phyloP scores from a whole-genome alignment of 352 stramenopile genomes.

The Phytophthora crassamura region DNA sequence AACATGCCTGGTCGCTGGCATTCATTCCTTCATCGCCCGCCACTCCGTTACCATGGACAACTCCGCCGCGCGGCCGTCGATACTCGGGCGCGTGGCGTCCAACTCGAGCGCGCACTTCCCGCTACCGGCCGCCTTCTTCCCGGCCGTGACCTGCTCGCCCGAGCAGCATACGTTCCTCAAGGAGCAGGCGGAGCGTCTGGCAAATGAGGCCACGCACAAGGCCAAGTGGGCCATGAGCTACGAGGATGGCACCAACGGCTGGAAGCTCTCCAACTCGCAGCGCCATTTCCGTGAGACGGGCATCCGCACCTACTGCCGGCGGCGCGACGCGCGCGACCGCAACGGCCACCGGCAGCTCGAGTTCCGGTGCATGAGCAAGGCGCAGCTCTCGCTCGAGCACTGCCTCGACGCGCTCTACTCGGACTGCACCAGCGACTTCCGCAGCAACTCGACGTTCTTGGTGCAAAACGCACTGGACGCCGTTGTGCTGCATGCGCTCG shows the following conservation, averaged over 20 bases:
- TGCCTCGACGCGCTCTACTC: constrained; percentile 66
- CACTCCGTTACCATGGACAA: constrained; percentile 36
- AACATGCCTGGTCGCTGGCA: too few species aligned
- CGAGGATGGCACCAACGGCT: constrained; percentile 62
- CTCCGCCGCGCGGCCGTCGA: constrained; percentile 44
- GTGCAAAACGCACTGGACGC: constrained; percentile 67
- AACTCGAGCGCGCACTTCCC: constrained; percentile 41
- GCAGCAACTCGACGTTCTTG: constrained; percentile 61
- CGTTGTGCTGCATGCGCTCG: constrained; percentile 61
- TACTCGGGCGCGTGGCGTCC: constrained; percentile 43
- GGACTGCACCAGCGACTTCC: constrained; percentile 66
- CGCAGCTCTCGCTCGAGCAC: constrained; percentile 51
- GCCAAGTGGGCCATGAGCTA: constrained; percentile 70
- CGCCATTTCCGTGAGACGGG: constrained; percentile 71
- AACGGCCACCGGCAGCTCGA: constrained; percentile 49
- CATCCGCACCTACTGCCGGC: constrained; percentile 64
- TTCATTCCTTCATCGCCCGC: background rate
- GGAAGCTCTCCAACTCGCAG: constrained; percentile 76
- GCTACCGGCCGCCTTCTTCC: constrained; percentile 56
- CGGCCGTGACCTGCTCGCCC: constrained; percentile 37
- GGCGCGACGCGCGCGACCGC: constrained; percentile 43
- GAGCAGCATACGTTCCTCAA: constrained; percentile 50
- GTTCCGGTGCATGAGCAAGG: constrained; percentile 73
- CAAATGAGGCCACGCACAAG: constrained; percentile 40
- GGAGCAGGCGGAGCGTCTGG: constrained; percentile 45